Conservation (phyloP, 805 yeast genomes). For the Lipomyces sp. region DNA sequence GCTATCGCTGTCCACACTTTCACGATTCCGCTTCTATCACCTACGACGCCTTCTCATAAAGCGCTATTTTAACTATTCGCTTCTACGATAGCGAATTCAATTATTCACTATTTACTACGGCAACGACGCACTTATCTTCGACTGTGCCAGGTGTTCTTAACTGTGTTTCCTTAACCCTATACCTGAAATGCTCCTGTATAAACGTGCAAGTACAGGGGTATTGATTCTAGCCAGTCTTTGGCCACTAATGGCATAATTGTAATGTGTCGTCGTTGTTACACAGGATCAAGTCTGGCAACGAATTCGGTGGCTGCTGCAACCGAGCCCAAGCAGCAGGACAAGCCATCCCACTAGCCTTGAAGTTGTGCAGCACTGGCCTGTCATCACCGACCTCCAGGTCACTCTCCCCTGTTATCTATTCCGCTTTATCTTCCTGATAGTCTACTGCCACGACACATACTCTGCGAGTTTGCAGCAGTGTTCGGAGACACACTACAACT, state of each 20-base stretch:
- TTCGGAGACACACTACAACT: not conserved
- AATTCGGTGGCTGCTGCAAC: not conserved
- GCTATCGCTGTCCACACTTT: not conserved
- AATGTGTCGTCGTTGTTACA: not conserved
- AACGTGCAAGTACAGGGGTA: not conserved
- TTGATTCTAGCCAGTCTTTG: not conserved
- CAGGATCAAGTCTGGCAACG: not conserved
- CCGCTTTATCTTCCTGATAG: not conserved
- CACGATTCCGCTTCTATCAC: not conserved
- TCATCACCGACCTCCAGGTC: not conserved
- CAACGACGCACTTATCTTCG: no score
- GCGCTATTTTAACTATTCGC: not conserved
- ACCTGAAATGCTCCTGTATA: not conserved
- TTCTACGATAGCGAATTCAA: not conserved
- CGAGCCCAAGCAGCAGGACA: not conserved
- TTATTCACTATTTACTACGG: not conserved
- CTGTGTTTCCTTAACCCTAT: not conserved
- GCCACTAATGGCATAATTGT: not conserved
- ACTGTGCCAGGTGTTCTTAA: not conserved
- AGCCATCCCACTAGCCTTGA: not conserved
- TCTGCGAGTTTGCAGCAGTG: not conserved
- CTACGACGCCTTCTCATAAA: not conserved
- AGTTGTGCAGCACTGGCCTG: not conserved
- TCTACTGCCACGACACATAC: not conserved
- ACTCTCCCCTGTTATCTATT: not conserved